A percentile compares a stretch with the other conserved stretches of the same genome.
phyloP scores from a whole-genome alignment of 2,329 filamentous ascomycete species.

The Exophiala phaeomuriformis region DNA sequence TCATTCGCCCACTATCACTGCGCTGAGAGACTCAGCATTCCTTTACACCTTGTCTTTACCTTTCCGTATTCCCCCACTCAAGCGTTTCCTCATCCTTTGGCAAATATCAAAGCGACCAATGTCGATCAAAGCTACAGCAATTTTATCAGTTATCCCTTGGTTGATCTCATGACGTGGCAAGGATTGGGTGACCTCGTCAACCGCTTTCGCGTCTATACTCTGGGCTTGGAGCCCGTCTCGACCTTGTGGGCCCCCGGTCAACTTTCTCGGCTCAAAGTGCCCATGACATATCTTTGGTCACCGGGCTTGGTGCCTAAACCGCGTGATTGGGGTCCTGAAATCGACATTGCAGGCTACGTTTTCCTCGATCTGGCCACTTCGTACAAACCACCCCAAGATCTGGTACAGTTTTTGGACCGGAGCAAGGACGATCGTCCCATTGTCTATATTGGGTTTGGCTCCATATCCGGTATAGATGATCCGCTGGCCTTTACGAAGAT shows the following conservation, averaged over 20 bases:
- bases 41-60: slow-evolving; percentile 33
- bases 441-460: slow-evolving; percentile 35
- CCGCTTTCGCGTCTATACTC: slow-evolving; percentile 60
- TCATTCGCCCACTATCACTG: slow-evolving; percentile 35
- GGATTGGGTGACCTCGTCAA: slow-evolving; percentile 69
- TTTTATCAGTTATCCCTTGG: slow-evolving; percentile 71
- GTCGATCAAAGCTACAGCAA: slow-evolving; percentile 68
- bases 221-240: slow-evolving; percentile 65
- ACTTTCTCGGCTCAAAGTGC: slow-evolving; percentile 64
- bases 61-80: slow-evolving; percentile 69
- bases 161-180: slow-evolving; percentile 60
- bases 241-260: slow-evolving; percentile 70
- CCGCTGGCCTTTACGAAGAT: slow-evolving; percentile 31
- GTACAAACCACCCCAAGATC: slow-evolving; percentile 38
- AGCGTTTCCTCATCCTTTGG: slow-evolving; percentile 66
- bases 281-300: slow-evolving; percentile 64
- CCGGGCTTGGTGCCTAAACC: slow-evolving; percentile 46
- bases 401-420: slow-evolving; percentile 29
- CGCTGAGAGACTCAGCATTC: slow-evolving; percentile 32
- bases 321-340: slow-evolving; percentile 48
- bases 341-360: slow-evolving; percentile 49
- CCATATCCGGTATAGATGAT: slow-evolving; percentile 34
- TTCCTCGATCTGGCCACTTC: slow-evolving; percentile 45
- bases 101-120: slow-evolving; percentile 65
- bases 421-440: slow-evolving; percentile 27